A percentile compares a stretch with the other conserved stretches of the same genome.
phyloP scores from a whole-genome alignment of 1,284 basidiomycete genomes.

The Heterobasidion annosum region DNA sequence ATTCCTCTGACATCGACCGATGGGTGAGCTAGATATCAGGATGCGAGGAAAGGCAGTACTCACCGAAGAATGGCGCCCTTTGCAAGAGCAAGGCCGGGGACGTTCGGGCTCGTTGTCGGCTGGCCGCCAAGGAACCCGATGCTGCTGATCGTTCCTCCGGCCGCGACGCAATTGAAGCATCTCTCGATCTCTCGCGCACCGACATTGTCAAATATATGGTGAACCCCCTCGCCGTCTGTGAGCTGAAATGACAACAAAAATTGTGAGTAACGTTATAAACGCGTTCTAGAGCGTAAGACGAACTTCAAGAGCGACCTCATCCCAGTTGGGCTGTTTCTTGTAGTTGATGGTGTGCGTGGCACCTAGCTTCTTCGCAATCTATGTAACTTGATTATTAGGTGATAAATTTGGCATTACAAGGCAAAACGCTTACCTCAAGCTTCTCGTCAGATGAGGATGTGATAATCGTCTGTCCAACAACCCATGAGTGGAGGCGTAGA shows the following conservation, averaged over 20 bases:
- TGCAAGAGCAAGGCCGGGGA: background rate
- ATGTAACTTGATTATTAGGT: background rate
- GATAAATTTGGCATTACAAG: background rate
- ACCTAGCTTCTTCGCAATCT: conserved; percentile 32
- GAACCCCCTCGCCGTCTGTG: conserved; percentile 29
- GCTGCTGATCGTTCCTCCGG: conserved; percentile 27
- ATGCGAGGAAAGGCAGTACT: background rate
- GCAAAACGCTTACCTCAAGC: conserved; percentile 21
- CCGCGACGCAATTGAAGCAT: conserved; percentile 24
- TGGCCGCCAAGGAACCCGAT: conserved; percentile 29
- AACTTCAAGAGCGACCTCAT: conserved; percentile 19
- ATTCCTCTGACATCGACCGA: background rate
- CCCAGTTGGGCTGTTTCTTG: conserved; percentile 32
- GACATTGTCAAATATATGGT: conserved; percentile 34
- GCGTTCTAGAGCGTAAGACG: background rate
- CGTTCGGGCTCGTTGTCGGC: background rate
- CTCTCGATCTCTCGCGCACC: conserved; percentile 31
- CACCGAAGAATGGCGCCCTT: background rate
- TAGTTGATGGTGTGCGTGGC: conserved; percentile 52
- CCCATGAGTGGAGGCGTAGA: background rate
- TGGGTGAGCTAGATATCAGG: background rate
- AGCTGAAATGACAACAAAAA: background rate
- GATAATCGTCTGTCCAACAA: conserved; percentile 24
- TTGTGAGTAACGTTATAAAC: background rate
- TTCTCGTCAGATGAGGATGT: conserved; percentile 58